phyloP scores from a whole-genome alignment of 208 protist species.

The Naegleria gruberi region DNA sequence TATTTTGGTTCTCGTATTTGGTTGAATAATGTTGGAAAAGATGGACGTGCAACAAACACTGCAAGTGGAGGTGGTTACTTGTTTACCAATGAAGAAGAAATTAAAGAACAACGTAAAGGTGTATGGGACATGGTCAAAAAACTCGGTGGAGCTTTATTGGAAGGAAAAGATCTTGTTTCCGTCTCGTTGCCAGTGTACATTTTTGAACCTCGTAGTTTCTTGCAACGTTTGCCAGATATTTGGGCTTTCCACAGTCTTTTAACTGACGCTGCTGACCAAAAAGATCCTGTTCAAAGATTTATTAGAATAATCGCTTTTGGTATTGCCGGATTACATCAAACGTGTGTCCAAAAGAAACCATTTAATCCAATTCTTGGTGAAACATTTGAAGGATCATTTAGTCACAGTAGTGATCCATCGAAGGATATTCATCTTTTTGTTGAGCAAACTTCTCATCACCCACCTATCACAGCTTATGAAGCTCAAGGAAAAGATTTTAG shows the following conservation, averaged over 20 bases:
- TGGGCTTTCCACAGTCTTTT: slow-evolving; percentile 30
- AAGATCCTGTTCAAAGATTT: slow-evolving; percentile 29
- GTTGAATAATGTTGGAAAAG: neutral
- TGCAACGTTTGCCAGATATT: slow-evolving; percentile 28
- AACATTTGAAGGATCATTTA: slow-evolving; percentile 37
- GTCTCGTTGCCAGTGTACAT: slow-evolving; percentile 37
- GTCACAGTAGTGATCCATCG: neutral
- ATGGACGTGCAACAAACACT: neutral
- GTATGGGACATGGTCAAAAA: slow-evolving; percentile 34
- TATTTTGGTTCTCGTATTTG: neutral
- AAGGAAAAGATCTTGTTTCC: slow-evolving; percentile 40
- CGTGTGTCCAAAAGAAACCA: slow-evolving; percentile 24
- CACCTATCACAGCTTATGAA: neutral
- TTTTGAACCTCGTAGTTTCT: slow-evolving; percentile 35
- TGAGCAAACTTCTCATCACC: slow-evolving; percentile 39
- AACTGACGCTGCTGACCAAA: slow-evolving; percentile 3
- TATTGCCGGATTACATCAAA: slow-evolving; percentile 36
- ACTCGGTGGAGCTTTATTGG: slow-evolving; percentile 25
- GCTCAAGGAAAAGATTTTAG: neutral
- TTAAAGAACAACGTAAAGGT: slow-evolving; percentile 13
- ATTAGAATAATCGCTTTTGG: slow-evolving; percentile 29
- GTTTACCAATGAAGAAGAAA: slow-evolving; percentile 18
- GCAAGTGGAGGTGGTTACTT: neutral
- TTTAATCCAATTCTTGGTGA: slow-evolving; percentile 46
- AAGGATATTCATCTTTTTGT: slow-evolving; percentile 32